phyloP scores from a whole-genome alignment of 2,329 filamentous ascomycete species.

The Fusarium mexicanum region DNA sequence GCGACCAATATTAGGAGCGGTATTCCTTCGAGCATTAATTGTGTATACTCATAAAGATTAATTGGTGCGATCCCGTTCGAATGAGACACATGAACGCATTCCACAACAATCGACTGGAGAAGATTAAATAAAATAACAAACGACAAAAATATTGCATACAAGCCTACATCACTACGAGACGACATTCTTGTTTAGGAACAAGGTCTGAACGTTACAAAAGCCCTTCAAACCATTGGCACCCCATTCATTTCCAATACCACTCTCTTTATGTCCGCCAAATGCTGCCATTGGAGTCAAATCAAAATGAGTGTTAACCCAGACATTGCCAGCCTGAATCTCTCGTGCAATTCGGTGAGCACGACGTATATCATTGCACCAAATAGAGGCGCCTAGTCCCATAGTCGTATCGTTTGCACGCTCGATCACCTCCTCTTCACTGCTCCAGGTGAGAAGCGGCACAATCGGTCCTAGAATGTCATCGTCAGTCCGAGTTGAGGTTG shows the following conservation, averaged over 20 bases:
- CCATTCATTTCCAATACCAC: slow-evolving; percentile 55
- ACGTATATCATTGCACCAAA: slow-evolving; percentile 55
- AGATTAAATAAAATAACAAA: fast-evolving
- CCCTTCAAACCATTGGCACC: slow-evolving; percentile 50
- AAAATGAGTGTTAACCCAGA: slow-evolving; percentile 68
- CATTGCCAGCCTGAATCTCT: slow-evolving; percentile 63
- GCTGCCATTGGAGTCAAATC: slow-evolving; percentile 52
- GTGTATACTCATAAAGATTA: no score
- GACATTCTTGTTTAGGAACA: slow-evolving; percentile 33
- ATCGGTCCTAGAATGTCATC: slow-evolving; percentile 56
- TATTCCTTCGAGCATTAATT: no score
- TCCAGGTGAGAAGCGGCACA: slow-evolving; percentile 69
- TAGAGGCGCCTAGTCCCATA: slow-evolving; percentile 64
- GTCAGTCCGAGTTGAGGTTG: neutral
- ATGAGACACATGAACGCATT: fast-evolving
- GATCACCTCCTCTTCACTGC: slow-evolving; percentile 67
- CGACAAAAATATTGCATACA: fast-evolving
- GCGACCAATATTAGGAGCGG: no score
- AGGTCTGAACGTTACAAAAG: slow-evolving; percentile 43
- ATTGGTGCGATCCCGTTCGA: fast-evolving
- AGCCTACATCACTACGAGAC: neutral
- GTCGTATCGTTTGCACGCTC: slow-evolving; percentile 63
- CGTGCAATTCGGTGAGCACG: slow-evolving; percentile 59
- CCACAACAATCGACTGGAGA: neutral
- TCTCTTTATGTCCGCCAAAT: slow-evolving; percentile 57